These are phyloP conservation scores for Microcera coccophila DNA, from an alignment of 2,329 filamentous ascomycete species.

Conservation along the genomic window DNA sequence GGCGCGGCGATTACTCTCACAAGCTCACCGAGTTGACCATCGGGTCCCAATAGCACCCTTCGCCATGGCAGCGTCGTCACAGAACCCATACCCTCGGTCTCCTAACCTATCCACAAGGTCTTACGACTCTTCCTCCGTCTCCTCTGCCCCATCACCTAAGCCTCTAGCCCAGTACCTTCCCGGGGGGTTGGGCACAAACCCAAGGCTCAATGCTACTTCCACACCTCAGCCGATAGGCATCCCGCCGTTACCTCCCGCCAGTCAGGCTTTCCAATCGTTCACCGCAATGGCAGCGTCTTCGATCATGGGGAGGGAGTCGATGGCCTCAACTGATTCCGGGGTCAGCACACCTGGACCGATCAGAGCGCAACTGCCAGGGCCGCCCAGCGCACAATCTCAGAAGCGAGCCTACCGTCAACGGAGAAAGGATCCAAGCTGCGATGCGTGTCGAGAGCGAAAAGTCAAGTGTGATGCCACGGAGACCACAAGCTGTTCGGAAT, in stretches of 20 bases:
- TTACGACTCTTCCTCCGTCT: constrained; percentile 62
- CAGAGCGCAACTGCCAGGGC: constrained; percentile 37
- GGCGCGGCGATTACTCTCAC: constrained; percentile 16
- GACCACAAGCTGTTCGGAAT: constrained; percentile 93
- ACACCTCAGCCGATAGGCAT: constrained; percentile 53
- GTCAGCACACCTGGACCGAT: constrained; percentile 49
- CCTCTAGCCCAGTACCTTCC: constrained; percentile 50
- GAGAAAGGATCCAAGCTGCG: constrained; percentile 94
- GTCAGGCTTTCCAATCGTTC: constrained; percentile 50
- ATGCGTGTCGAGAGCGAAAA: constrained; percentile 86
- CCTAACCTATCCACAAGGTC: constrained; percentile 59
- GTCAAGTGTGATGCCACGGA: constrained; percentile 95
- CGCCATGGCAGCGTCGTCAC: constrained; percentile 50
- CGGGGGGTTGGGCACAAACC: constrained; percentile 50
- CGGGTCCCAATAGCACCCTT: constrained; percentile 14
- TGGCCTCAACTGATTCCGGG: constrained; percentile 56
- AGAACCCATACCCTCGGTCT: constrained; percentile 57
- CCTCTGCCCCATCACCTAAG: constrained; percentile 58
- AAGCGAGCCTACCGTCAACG: constrained; percentile 93
- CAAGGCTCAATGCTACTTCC: constrained; percentile 46
- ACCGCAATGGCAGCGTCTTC: constrained; percentile 48
- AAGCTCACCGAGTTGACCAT: constrained; percentile 12
- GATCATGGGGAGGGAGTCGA: constrained; percentile 55
- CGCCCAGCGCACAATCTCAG: constrained; percentile 58
- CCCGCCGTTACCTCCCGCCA: constrained; percentile 47